Base-by-base conservation (phyloP, 2,329 filamentous ascomycete species). In the Trichoderma harzianum region DNA sequence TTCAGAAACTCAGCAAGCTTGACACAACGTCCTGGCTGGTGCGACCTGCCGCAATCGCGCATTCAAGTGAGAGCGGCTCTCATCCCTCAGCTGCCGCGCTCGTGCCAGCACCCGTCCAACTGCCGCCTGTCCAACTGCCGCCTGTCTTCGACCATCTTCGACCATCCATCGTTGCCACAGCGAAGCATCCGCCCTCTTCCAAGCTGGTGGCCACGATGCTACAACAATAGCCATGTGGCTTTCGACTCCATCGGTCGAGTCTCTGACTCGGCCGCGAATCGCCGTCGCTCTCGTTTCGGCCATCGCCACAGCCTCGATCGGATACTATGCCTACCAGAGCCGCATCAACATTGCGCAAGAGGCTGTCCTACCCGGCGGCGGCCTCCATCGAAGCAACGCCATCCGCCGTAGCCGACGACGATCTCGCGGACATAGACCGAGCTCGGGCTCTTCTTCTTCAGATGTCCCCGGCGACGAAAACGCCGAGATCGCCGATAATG, bases 371-470 rank as follows among this genome's bases (percentile, higher is more conserved):
- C 77, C 75, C 11, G 80, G 79, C n/a, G 75, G 78, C 36, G 79
- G 80, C 16, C 82, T 93, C 34, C 91, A 88, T 75, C 85, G 91
- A 73, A 91, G 90, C 78, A 93, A 92, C 79, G 91, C 91, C 12
- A 78, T 93, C 47, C 89, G 90, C 73, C 86, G 88, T 71, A 78
- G 78, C 36, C 84, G 84, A 28, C 78, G 84, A 26, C 78, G 80
- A 30, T 78, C 77, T 30, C 79, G 78, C 16, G 78, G 77, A 43
- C 79, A 79, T 32, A 81, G 81, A 57, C 78, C 82, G 26, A 81
- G 79, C n/a, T 83, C 84, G 21, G 83, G 82, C 68, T 83, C 84
- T 7, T 81, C 81, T 30, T 81, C 81, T 34, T 82, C 80, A 14
- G 82, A 83, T 24, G 76, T 79, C n/a, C 77, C 80, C 3, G 80